Evolutionary conservation across 352 stramenopile species (phyloP).

Genomic region (Pythium rishiriense): DNA sequence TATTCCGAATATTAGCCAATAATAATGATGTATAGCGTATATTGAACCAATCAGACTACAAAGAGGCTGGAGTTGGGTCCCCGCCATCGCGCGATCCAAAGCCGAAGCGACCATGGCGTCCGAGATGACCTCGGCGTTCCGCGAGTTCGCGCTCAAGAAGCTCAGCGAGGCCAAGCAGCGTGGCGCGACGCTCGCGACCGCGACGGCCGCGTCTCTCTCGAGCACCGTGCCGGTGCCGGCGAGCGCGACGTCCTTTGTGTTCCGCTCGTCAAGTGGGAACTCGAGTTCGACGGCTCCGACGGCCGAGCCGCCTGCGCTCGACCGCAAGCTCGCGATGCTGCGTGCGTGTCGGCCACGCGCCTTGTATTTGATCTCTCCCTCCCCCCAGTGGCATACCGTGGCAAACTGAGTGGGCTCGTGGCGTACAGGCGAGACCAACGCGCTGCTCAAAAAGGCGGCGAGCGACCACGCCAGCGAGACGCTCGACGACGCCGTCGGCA

Average conservation of each 20-base stretch:
- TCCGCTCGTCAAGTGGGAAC: constrained; percentile 24
- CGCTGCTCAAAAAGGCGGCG: constrained; percentile 37
- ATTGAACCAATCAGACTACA: constrained; percentile 25
- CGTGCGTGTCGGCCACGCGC: constrained; percentile 21
- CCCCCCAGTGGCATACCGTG: no score
- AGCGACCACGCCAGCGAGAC: constrained; percentile 34
- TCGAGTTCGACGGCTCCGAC: constrained; percentile 8
- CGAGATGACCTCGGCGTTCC: constrained; percentile 64
- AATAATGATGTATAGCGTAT: background rate
- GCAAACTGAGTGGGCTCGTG: background rate
- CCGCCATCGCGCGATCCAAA: constrained; percentile 20
- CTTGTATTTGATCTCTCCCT: no score
- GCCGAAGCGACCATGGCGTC: constrained; percentile 44
- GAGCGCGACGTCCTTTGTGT: constrained; percentile 39
- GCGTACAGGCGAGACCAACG: constrained; percentile 47
- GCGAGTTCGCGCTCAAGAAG: constrained; percentile 78
- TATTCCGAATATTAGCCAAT: constrained; percentile 24
- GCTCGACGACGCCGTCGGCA: constrained; percentile 56
- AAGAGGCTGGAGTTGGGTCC: no score
- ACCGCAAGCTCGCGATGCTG: constrained; percentile 37
- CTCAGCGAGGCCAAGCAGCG: constrained; percentile 66
- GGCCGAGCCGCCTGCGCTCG: constrained; percentile 35
- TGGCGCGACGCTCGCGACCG: constrained; percentile 55
- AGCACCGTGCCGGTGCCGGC: constrained; percentile 43
- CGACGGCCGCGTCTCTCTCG: constrained; percentile 49